Percentiles rank a stretch among this genome's conserved stretches.
Evolutionary conservation across 352 stramenopile genomes (phyloP).

Genomic region (Poterioochromonas sp.): DNA sequence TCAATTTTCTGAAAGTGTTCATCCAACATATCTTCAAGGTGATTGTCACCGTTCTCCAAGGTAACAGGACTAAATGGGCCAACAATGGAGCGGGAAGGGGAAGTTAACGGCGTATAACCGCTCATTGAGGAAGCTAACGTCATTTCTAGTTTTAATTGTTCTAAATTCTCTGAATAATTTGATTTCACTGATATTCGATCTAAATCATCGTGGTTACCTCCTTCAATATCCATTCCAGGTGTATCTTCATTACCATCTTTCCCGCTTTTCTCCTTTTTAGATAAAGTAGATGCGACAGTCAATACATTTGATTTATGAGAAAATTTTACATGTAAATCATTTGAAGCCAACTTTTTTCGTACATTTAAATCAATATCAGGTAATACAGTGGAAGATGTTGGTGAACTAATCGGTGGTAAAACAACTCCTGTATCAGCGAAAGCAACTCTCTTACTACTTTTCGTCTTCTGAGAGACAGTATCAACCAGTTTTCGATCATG

Average conservation of each 20-base stretch:
- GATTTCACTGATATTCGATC: neutral
- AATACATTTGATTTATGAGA: neutral
- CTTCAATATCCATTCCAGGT: too few species aligned
- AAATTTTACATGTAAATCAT: neutral
- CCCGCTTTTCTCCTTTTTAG: neutral
- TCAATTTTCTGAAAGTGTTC: too few species aligned
- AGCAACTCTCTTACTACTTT: neutral
- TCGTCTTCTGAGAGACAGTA: neutral
- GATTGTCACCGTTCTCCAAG: neutral
- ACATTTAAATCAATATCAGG: neutral
- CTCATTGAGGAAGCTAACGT: neutral
- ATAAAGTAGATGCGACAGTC: neutral
- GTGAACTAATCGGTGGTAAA: neutral
- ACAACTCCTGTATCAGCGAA: neutral
- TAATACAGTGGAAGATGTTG: neutral
- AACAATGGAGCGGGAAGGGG: too few species aligned
- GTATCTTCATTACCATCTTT: neutral
- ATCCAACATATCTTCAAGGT: neutral
- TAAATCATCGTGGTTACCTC: neutral
- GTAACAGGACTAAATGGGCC: too few species aligned
- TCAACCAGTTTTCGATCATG: too few species aligned
- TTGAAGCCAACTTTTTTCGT: neutral
- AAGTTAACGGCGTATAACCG: neutral
- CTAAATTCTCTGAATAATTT: neutral
- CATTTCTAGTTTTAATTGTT: neutral